phyloP scores from a whole-genome alignment of 179 eudicot species.

The Carnegiea gigantea region DNA sequence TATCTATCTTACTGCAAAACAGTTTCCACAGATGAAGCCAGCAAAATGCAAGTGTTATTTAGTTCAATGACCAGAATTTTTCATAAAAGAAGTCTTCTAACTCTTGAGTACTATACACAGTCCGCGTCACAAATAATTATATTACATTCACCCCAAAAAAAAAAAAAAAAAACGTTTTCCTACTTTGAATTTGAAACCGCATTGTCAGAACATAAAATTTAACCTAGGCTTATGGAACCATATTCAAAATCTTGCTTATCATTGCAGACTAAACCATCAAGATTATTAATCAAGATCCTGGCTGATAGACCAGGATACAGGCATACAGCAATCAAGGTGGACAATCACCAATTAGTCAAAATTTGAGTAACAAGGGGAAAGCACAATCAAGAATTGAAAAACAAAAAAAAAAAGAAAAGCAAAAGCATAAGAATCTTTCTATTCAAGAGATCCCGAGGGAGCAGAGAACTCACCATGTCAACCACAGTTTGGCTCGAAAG shows the following conservation, averaged over 20 bases:
- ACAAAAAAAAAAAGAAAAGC: too few species aligned
- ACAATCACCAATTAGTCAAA: neutral
- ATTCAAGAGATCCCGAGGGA: neutral
- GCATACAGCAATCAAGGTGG: neutral
- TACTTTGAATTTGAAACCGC: neutral
- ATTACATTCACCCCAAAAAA: neutral
- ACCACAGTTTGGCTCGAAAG: conserved; percentile 94
- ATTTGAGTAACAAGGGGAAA: too few species aligned
- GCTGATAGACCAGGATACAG: neutral
- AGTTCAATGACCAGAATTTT: neutral
- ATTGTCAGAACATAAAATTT: neutral
- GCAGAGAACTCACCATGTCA: conserved; percentile 76
- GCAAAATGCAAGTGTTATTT: neutral
- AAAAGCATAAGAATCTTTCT: neutral
- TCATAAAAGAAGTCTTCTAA: neutral
- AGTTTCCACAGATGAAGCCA: neutral
- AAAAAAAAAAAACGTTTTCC: neutral
- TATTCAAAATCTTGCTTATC: neutral
- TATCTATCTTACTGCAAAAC: too few species aligned
- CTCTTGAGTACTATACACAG: neutral
- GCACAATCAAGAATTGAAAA: too few species aligned
- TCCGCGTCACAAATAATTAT: too few species aligned
- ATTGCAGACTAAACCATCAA: neutral
- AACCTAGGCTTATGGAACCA: neutral
- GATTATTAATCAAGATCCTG: neutral